Conservation (phyloP, 108 stramenopile genomes). For the Schizochytrium sp. region DNA sequence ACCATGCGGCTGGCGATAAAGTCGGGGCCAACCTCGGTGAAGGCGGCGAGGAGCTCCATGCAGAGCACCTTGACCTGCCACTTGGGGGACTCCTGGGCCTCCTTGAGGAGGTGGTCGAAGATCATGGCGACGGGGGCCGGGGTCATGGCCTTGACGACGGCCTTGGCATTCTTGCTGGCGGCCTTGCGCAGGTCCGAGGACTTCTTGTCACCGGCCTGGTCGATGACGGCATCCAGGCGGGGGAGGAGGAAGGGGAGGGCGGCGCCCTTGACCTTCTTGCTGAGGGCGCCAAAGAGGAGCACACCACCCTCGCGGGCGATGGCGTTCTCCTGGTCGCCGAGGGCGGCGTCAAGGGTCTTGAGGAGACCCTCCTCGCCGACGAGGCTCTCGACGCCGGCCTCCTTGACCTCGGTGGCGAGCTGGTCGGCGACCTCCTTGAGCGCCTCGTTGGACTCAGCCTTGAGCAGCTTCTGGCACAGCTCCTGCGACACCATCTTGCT, state of each 20-base stretch:
- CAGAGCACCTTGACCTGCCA: slow-evolving; percentile 73
- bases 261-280: slow-evolving; percentile 14
- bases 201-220: slow-evolving; percentile 10
- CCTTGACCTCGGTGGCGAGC: slow-evolving; percentile 1
- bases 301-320: not conserved
- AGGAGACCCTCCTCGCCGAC: not conserved
- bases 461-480: not conserved
- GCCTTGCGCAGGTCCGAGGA: not conserved
- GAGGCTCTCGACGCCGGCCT: not conserved
- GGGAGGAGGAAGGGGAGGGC: not conserved
- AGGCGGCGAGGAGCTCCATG: slow-evolving; percentile 62
- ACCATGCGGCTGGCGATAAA: slow-evolving; percentile 75
- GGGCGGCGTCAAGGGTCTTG: not conserved
- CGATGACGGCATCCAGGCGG: not conserved
- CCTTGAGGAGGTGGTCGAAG: slow-evolving; percentile 62
- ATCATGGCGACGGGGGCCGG: slow-evolving; percentile 55
- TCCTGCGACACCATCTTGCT: slow-evolving; percentile 45
- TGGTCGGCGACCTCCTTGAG: slow-evolving; percentile 16
- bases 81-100: slow-evolving; percentile 70
- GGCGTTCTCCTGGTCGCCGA: not conserved
- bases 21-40: slow-evolving; percentile 62
- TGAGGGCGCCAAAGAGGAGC: not conserved
- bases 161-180: not conserved
- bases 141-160: slow-evolving; percentile 15
- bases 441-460: not conserved